Conservation (phyloP, 208 protist genomes). For the Plasmodiophora brassicae region DNA sequence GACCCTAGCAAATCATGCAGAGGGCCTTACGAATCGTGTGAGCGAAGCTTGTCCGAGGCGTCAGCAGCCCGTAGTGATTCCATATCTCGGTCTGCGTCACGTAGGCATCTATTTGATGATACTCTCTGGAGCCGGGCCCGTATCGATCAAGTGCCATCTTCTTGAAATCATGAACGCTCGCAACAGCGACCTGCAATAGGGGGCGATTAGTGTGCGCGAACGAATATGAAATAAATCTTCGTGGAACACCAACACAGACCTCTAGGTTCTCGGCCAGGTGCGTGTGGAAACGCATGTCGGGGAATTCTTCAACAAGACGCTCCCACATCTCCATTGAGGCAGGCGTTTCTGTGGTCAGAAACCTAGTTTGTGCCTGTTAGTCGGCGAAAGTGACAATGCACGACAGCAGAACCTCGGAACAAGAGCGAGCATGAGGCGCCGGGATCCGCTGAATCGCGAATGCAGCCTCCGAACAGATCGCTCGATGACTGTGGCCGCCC, state of each 20-base stretch:
- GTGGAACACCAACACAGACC: not conserved
- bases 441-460: not conserved
- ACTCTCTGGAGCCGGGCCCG: not conserved
- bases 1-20: too few species aligned
- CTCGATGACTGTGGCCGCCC: not conserved
- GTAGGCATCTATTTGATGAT: not conserved
- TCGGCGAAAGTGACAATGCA: not conserved
- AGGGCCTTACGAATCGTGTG: not conserved
- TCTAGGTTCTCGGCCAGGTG: slow-evolving; percentile 1
- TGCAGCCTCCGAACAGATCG: not conserved
- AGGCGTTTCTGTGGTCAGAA: not conserved
- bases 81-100: not conserved
- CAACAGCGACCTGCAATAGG: not conserved
- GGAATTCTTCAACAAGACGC: not conserved
- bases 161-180: not conserved
- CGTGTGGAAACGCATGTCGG: not conserved
- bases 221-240: too few species aligned
- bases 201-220: not conserved
- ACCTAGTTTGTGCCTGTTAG: not conserved
- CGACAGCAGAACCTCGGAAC: not conserved
- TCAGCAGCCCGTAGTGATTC: not conserved
- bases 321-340: not conserved
- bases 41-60: not conserved
- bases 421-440: not conserved
- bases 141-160: not conserved